Evolutionary conservation across 805 yeast genomes (phyloP).

Genomic region (Metschnikowia arizonensis): DNA sequence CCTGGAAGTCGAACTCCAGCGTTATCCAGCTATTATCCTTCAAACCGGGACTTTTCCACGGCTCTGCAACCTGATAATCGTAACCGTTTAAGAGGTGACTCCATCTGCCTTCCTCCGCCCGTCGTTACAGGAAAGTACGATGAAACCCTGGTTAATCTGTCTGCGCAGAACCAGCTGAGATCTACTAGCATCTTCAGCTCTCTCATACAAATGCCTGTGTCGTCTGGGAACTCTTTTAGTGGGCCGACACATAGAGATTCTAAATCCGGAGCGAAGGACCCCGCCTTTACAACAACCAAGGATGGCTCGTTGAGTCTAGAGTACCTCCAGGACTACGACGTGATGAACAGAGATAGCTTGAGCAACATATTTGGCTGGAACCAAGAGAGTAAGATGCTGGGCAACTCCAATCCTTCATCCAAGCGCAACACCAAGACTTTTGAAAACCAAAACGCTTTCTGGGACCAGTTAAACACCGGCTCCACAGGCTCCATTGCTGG

Average conservation of each 20-base stretch:
- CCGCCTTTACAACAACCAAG: conserved; percentile 1
- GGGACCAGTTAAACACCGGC: conserved; percentile 26
- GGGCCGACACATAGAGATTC: conserved; percentile 17
- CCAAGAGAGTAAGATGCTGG: conserved; percentile 13
- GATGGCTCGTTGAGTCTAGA: conserved; percentile 14
- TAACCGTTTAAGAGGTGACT: conserved; percentile 31
- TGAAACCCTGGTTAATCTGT: conserved; percentile 6
- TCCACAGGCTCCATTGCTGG: conserved; percentile 28
- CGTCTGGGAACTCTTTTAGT: conserved; percentile 31
- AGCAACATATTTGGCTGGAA: conserved; percentile 31
- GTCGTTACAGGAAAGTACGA: conserved; percentile 11
- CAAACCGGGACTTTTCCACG: conserved; percentile 17
- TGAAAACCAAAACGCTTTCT: conserved; percentile 17
- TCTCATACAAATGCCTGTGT: conserved; percentile 37
- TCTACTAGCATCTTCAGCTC: conserved; percentile 39
- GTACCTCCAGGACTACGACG: conserved; percentile 30
- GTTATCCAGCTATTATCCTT: conserved; percentile 20
- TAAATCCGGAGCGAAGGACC: conserved; percentile 4
- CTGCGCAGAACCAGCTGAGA: conserved; percentile 17
- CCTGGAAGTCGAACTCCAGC: neutral
- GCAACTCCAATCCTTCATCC: conserved; percentile 2
- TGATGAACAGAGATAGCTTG: conserved; percentile 28
- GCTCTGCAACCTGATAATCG: conserved; percentile 16
- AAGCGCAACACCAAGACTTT: conserved; percentile 11
- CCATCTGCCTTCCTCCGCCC: conserved; percentile 38